Base-by-base conservation (phyloP, 306 rosid species). In the Malus sylvestris region DNA sequence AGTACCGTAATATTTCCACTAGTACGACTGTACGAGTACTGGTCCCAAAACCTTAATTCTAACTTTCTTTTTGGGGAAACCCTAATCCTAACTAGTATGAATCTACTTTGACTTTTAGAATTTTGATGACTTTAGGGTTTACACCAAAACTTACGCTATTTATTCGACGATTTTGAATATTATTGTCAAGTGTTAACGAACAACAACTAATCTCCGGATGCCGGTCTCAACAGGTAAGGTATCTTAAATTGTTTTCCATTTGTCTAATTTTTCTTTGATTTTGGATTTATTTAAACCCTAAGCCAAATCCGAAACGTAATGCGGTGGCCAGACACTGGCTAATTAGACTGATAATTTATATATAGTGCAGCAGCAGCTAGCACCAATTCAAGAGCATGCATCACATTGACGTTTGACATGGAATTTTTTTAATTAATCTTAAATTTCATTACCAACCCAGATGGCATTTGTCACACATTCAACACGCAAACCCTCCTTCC, bases 341-440 rank as follows among this genome's bases (percentile, higher is more conserved):
- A 30, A 64, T 32, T 60, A 60, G 12, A 22, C 12, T 60, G 66
- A 15, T 60, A 60, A 23, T 25, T 58, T 8, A n/a, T 10, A 58
- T 4, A 64, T 30, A 20, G n/a, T 13, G 40, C 46, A 79, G 68
- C 68, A 32, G 13, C 57, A 76, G 55, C 55, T 51, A 5, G 55
- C 55, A 51, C 53, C 53, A 4, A 4, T 49, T 5, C 53, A 49
- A 4, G 19, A 14, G 53, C 67, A 78, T 84, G 61, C 74, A 23
- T 66, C 76, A 72, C 80, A 67, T 81, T 76, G 86, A 81, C 80
- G 69, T 79, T 79, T 81, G 64, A 63, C 74, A 73, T 69, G 46
- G 18, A 25, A 60, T 79, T 79, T 42, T 18, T 44, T 14, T 11
- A 12, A 46, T 70, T 49, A 61, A 6, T 55, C 64, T 76, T 70